Evolutionary conservation across 305 asterid species (phyloP), one percentile per base, ranked within the genome.

Genomic region (Fraxinus dipetala): DNA sequence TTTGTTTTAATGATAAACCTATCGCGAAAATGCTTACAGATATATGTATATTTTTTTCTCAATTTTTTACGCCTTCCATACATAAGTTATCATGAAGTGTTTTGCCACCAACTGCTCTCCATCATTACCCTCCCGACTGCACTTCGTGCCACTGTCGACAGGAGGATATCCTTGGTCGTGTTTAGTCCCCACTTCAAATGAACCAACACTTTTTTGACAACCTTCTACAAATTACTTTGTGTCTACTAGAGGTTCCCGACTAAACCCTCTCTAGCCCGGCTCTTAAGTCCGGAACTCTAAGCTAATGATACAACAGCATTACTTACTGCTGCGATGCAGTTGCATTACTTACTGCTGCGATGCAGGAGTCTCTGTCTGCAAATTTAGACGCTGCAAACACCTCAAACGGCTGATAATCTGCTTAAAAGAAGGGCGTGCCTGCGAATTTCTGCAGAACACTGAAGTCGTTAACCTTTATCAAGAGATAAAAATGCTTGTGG

Each of bases 381-480:
- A 85, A 78, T 76, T 88, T 72, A 95, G 91, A 79, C 75, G 93
- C 81, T 87, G 92, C 84, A 95, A 89, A 86, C 90, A 38, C 89
- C 90, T 95, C 85, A 95, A 95, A 77, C 96, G 96, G 51, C 89
- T 75, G 80, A 95, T 94, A 51, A 95, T 95, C 89, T 95, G 90
- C 24, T 89, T 90, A 90, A 95, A 95, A 72, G 99, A 91, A 61
- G 98, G 99, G 48, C 99, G 97, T 54, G 85, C 91, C 63, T 89
- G 92, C 40, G 93, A 90, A 82, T 88, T 90, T 83, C 99, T 95
- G 94, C 93, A 88, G 72, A 69, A 20, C 73, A 65, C 73, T 11
- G n/a, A 65, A 26, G 18, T 65, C 73, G 4, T 65, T 65, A 69
- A 59, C 8, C 32, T 26, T 65, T 14, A 65, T 65, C 34, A 26